phyloP scores from a whole-genome alignment of 78 protist genomes.

The Cyanophora paradoxa region DNA sequence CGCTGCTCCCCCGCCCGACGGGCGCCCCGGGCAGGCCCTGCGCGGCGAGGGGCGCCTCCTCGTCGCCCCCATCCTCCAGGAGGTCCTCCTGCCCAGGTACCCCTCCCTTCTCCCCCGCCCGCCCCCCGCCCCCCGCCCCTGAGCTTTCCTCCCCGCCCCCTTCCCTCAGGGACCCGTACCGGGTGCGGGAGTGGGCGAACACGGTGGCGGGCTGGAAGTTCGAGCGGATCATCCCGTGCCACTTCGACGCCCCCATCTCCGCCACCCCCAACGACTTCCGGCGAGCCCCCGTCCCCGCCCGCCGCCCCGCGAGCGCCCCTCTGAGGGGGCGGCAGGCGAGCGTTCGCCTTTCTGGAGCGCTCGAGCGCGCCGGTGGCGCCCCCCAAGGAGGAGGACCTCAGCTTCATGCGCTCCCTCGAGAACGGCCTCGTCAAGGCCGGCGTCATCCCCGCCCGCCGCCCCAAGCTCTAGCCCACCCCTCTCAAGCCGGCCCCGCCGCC shows the following conservation, averaged over 20 bases:
- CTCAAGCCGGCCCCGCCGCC: too few species aligned
- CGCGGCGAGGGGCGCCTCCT: background rate
- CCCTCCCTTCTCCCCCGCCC: background rate
- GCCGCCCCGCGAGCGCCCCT: too few species aligned
- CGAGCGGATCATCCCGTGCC: background rate
- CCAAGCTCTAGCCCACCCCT: too few species aligned
- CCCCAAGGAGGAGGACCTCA: background rate
- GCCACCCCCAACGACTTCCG: background rate
- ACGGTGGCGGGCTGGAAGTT: background rate
- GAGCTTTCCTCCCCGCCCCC: background rate
- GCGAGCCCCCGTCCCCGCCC: too few species aligned
- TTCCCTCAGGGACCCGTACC: background rate
- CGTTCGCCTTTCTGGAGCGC: background rate
- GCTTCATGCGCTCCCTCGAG: background rate
- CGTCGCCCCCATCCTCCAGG: slow-evolving; percentile 1
- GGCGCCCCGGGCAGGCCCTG: too few species aligned
- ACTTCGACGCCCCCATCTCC: background rate
- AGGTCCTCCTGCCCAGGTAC: background rate
- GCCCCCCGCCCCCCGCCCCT: too few species aligned
- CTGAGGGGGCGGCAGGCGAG: too few species aligned
- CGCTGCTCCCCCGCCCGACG: too few species aligned
- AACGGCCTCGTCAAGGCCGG: background rate
- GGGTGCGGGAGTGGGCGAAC: background rate
- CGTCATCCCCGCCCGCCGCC: too few species aligned
- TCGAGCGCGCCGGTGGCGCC: too few species aligned